Percentiles rank a stretch among this genome's conserved stretches.
Conservation (phyloP, 805 yeast species). For the Wickerhamomyces mucosus region DNA sequence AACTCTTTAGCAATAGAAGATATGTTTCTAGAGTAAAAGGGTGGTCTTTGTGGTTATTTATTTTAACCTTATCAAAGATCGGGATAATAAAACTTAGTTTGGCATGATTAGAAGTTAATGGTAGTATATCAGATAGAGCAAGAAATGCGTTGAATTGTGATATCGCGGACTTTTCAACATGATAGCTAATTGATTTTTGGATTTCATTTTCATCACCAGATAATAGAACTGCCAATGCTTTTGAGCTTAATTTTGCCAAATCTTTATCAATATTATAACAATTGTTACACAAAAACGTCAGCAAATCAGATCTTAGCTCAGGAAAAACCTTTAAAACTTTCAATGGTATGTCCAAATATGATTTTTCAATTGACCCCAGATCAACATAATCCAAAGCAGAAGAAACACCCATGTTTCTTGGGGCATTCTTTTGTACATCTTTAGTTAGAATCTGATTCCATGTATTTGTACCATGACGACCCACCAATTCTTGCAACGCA, state of each 20-base stretch:
- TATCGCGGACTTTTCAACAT: slow-evolving; percentile 4
- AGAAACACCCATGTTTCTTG: slow-evolving; percentile 38
- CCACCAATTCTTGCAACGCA: slow-evolving; percentile 77
- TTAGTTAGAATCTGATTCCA: slow-evolving; percentile 20
- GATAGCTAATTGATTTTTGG: slow-evolving; percentile 3
- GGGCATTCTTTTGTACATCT: slow-evolving; percentile 20
- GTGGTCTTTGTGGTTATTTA: slow-evolving; percentile 17
- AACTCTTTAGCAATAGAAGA: slow-evolving; percentile 14
- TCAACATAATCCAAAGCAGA: slow-evolving; percentile 47
- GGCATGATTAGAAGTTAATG: slow-evolving; percentile 2
- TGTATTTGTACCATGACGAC: slow-evolving; percentile 49
- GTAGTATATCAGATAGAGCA: slow-evolving; percentile 14
- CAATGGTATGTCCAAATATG: slow-evolving; percentile 30
- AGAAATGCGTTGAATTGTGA: slow-evolving; percentile 11
- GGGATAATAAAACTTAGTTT: slow-evolving; percentile 3
- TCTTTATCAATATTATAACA: slow-evolving; percentile 31
- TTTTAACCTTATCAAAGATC: slow-evolving; percentile 5
- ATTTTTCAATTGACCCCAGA: slow-evolving; percentile 32
- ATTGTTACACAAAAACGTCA: slow-evolving; percentile 23
- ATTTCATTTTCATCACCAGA: not conserved
- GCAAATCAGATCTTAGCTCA: slow-evolving; percentile 18
- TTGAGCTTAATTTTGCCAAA: slow-evolving; percentile 32
- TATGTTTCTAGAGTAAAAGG: slow-evolving; percentile 17
- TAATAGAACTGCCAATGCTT: slow-evolving; percentile 22
- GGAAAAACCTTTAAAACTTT: slow-evolving; percentile 19